These are phyloP conservation scores for Sugiyamaella valdiviana DNA, from an alignment of 805 yeast genomes.

Conservation along the genomic window DNA sequence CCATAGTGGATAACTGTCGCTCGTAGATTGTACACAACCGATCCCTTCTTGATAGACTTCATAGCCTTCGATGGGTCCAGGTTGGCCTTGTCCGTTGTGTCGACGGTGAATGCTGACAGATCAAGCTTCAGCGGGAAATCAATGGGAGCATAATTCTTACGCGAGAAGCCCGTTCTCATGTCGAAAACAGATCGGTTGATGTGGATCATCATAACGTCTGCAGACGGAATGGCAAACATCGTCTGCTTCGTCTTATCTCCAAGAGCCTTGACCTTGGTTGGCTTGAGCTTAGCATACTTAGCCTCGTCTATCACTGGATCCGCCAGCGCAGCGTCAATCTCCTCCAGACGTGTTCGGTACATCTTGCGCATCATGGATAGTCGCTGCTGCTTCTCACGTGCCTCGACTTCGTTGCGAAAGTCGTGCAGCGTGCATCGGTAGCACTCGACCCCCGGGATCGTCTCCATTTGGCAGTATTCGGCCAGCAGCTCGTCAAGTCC, in stretches of 20 bases:
- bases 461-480: slow-evolving; percentile 53
- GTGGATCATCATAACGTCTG: slow-evolving; percentile 62
- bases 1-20: slow-evolving; percentile 92
- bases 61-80: slow-evolving; percentile 70
- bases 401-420: slow-evolving; percentile 27
- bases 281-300: slow-evolving; percentile 63
- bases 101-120: slow-evolving; percentile 63
- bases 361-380: slow-evolving; percentile 19
- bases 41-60: slow-evolving; percentile 18
- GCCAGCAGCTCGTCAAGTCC: slow-evolving; percentile 24
- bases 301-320: slow-evolving; percentile 75
- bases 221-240: slow-evolving; percentile 69
- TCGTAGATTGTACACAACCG: slow-evolving; percentile 55
- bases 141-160: slow-evolving; percentile 81
- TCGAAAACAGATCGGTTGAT: slow-evolving; percentile 92
- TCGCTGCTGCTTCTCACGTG: slow-evolving; percentile 7
- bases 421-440: slow-evolving; percentile 73
- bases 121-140: slow-evolving; percentile 65
- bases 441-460: slow-evolving; percentile 90
- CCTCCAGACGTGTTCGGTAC: slow-evolving; percentile 42
- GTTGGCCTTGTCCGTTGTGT: slow-evolving; percentile 55
- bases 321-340: slow-evolving; percentile 47
- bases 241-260: slow-evolving; percentile 81
- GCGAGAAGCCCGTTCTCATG: slow-evolving; percentile 71
- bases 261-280: slow-evolving; percentile 66